Evolutionary conservation across 164 flowering plant species (phyloP).

Genomic region (Akebia trifoliata): DNA sequence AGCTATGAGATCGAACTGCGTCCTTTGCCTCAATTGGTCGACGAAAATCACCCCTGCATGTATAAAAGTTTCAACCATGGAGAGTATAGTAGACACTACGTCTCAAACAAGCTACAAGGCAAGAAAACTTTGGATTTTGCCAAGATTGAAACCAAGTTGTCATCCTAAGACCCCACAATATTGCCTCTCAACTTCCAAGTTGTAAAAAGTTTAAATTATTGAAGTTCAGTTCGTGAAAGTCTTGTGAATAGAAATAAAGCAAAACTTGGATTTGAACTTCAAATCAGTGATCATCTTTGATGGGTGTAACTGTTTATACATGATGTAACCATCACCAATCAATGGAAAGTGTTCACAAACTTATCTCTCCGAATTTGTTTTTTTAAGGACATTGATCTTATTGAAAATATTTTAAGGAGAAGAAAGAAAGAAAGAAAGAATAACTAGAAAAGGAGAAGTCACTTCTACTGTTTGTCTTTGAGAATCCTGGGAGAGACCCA

Average conservation of each 20-base stretch:
- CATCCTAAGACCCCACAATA: slow-evolving; percentile 8
- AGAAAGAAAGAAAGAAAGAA: no score
- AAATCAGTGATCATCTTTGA: neutral
- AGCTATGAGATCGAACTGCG: slow-evolving; percentile 75
- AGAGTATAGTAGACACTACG: slow-evolving; percentile 77
- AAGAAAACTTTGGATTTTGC: slow-evolving; percentile 85
- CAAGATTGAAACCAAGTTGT: slow-evolving; percentile 31
- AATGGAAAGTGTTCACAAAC: no score
- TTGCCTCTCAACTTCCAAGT: neutral
- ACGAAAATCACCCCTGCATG: slow-evolving; percentile 52
- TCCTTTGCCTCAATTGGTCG: slow-evolving; percentile 57
- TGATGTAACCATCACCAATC: no score
- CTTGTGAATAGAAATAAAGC: slow-evolving; percentile 11
- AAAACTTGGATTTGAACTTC: slow-evolving; percentile 7
- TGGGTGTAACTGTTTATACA: slow-evolving; percentile 5
- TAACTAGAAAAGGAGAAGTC: no score
- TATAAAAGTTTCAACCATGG: slow-evolving; percentile 84
- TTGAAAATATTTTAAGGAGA: no score
- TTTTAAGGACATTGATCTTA: no score
- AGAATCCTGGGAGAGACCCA: no score
- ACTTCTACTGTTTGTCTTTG: no score
- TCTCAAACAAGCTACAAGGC: slow-evolving; percentile 77
- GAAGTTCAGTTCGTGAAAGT: neutral
- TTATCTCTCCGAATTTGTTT: no score
- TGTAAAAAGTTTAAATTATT: neutral